Conservation (phyloP, 2,329 filamentous ascomycete genomes). For the Trichoderma sp. region DNA sequence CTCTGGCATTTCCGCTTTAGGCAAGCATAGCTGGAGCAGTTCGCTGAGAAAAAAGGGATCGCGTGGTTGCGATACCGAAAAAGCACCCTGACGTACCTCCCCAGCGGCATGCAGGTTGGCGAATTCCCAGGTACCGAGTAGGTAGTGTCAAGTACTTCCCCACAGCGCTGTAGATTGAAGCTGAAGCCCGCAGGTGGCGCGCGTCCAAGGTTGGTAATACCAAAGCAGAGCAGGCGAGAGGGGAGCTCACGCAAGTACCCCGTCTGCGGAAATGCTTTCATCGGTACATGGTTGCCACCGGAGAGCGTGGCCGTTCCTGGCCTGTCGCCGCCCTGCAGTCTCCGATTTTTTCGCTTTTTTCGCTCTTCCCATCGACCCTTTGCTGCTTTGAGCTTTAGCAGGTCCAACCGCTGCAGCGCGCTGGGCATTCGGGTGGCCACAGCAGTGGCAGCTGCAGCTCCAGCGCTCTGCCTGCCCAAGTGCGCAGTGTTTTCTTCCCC, state of each 20-base stretch:
- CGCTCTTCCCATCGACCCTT: background rate
- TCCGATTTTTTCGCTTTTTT: conserved; percentile 1
- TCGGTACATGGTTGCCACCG: background rate
- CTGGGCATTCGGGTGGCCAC: conserved; percentile 10
- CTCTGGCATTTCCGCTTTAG: conserved; percentile 12
- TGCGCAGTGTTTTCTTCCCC: conserved; percentile 27
- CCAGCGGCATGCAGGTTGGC: background rate
- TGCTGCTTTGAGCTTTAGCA: conserved; percentile 12
- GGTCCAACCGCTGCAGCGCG: conserved; percentile 3
- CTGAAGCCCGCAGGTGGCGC: background rate
- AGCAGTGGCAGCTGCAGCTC: conserved; percentile 12
- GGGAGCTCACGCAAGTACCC: background rate
- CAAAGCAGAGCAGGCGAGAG: background rate
- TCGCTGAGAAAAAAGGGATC: background rate
- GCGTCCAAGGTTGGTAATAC: background rate
- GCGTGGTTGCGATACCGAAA: background rate
- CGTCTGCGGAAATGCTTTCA: background rate
- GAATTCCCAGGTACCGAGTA: background rate
- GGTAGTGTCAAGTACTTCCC: conserved; percentile 11
- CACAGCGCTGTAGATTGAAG: conserved; percentile 1
- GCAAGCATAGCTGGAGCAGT: background rate
- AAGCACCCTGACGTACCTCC: conserved; percentile 4
- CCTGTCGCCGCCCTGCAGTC: background rate
- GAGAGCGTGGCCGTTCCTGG: conserved; percentile 20
- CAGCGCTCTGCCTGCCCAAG: conserved; percentile 21